Evolutionary conservation across 140 eudicot species (phyloP), one percentile per base, ranked within the genome.

Genomic region (Senecio squalidus): DNA sequence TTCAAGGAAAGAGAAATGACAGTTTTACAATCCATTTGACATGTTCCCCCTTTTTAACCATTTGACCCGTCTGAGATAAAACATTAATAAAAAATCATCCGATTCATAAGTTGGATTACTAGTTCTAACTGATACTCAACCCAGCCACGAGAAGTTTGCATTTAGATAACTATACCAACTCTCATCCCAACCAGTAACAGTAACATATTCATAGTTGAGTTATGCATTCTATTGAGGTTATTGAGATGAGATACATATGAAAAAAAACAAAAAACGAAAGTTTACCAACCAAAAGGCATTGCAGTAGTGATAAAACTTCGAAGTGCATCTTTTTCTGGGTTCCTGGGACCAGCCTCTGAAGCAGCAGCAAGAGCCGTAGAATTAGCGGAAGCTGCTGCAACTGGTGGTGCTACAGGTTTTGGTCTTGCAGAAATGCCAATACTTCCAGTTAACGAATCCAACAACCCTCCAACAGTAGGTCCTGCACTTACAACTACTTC

Each of bases 361-460:
- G 82, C 66, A 62, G 79, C 68, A 0, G 74, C 77, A 66, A 80
- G 64, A 45, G 80, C 63, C 26, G 76, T 57, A 20, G 93, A 84
- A 26, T 80, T 60, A 4, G 82, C 69, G 41, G 99, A 82, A 43
- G 82, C 81, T 38, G 82, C 81, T 38, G 89, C 82, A 82, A 82
- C 89, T 20, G 98, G 84, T 52, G 93, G 74, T n/a, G 96, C 80
- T 18, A 77, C 84, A 29, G 96, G 99, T 80, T 88, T 88, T 34
- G 89, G 85, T 80, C 99, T 82, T 40, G 99, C 83, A 1, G 97
- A 89, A 64, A 93, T 93, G 22, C 99, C 96, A 18, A 92, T 92
- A 74, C 99, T 88, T 23, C 99, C 99, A 9, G 99, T 92, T 75
- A 93, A 79, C 24, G 99, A 84, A 78, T 93, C 99, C 67, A 93